Evolutionary conservation across 768 basidiomycete species (phyloP), one percentile per base, ranked within the genome.

Genomic region (Hebeloma cylindrosporum): DNA sequence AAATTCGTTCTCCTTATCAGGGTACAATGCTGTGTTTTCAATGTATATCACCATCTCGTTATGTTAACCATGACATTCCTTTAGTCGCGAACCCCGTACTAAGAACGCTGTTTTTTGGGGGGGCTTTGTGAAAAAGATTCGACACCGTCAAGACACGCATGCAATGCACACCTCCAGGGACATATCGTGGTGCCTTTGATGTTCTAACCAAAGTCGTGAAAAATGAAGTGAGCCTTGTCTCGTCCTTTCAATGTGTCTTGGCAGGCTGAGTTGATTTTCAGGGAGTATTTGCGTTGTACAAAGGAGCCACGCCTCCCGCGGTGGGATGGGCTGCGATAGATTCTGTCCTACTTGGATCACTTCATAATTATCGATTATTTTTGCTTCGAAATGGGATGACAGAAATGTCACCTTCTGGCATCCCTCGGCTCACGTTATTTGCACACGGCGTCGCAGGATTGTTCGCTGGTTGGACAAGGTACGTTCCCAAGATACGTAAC

Each of bases 301-400:
- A 85, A 64, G 84, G 85, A 6, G 83, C 80, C 7, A 82, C 83
- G 2, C 82, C 84, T 14, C 85, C 84, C 5, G 81, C 82, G 11
- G 70, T 86, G 3, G 84, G 83, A 9, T 86, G 84, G 85, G 79
- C 82, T 11, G 76, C 80, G 31, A 82, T 83, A 43, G 86, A 88
- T 58, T 82, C 84, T 14, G 67, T 87, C 20, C 71, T 85, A 14
- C 69, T 84, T 45, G 85, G 84, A 21, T 83, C 82, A 11, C 63
- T 86, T 25, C 83, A 87, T 60, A 84, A 85, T 57, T 88, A 86
- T 60, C 78, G 86, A 5, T 68, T 87, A 3, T 77, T 80, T 41
- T 71, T 77, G 26, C 64, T 78, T 28, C 68, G 72, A 20, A 61
- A 73, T 46, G 73, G 75, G 25, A 70, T 80, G 70, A 79, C 77